phyloP scores from a whole-genome alignment of 345 rosid genomes.

The Murraya paniculata region DNA sequence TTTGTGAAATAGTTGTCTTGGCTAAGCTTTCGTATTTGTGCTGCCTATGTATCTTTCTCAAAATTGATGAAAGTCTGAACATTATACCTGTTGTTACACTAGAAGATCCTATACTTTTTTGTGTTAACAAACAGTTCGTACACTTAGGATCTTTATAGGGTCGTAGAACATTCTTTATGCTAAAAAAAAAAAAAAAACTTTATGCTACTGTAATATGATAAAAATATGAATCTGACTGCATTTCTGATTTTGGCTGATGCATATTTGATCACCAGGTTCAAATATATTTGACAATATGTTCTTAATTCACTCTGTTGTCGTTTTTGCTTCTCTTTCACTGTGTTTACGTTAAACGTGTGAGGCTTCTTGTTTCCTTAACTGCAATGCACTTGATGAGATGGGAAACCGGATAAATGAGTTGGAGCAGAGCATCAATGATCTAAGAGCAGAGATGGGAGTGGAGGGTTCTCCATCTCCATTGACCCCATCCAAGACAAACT shows the following conservation, averaged over 20 bases:
- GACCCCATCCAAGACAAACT: conserved; percentile 41
- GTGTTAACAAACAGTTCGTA: no score
- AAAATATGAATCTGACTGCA: background rate
- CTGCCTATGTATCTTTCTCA: background rate
- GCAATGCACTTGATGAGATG: conserved; percentile 70
- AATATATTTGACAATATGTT: background rate
- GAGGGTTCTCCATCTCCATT: conserved; percentile 68
- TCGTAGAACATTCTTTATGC: background rate
- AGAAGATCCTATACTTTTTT: no score
- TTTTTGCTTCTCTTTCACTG: conserved; percentile 4
- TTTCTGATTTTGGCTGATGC: conserved; percentile 6
- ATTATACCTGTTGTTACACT: background rate
- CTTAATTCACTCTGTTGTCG: background rate
- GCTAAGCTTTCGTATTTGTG: background rate
- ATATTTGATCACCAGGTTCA: background rate
- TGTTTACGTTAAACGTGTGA: background rate
- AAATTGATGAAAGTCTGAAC: background rate
- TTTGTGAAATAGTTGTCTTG: background rate
- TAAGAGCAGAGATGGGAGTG: conserved; percentile 60
- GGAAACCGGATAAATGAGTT: conserved; percentile 63
- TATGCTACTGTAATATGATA: background rate
- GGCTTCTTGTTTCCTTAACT: conserved; percentile 39
- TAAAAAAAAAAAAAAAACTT: no score
- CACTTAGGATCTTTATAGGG: no score
- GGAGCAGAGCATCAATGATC: conserved; percentile 69